These are phyloP conservation scores for Puccinia novopanici DNA, from an alignment of 1,284 basidiomycete species.

Conservation along the genomic window DNA sequence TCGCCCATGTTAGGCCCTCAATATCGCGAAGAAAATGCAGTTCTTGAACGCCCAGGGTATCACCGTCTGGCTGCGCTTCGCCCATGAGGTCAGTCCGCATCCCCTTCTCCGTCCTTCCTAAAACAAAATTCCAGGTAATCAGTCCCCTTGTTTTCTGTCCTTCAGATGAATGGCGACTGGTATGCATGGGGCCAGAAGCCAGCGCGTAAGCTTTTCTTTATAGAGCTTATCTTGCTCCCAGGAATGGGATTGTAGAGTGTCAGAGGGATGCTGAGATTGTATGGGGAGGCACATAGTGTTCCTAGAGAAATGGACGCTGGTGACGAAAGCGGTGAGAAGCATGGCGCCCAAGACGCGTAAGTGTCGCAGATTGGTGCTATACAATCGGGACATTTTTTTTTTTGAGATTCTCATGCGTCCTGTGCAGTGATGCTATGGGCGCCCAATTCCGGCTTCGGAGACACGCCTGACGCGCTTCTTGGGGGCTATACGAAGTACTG, in stretches of 20 bases:
- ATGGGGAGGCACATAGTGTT: slow-evolving; percentile 3
- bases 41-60: slow-evolving; percentile 25
- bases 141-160: too few relatives aligned
- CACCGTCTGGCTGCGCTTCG: slow-evolving; percentile 47
- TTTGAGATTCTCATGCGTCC: too few relatives aligned
- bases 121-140: too few relatives aligned
- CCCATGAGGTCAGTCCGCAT: slow-evolving; percentile 42
- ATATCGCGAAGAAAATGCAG: slow-evolving; percentile 47
- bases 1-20: slow-evolving; percentile 10
- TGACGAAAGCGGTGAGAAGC: slow-evolving; percentile 10
- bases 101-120: too few relatives aligned
- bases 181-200: slow-evolving; percentile 46
- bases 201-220: slow-evolving; percentile 24
- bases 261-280: neutral
- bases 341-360: slow-evolving; percentile 28
- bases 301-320: slow-evolving; percentile 44
- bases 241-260: neutral
- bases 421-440: slow-evolving; percentile 50
- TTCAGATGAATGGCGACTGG: slow-evolving; percentile 51
- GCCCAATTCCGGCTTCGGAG: slow-evolving; percentile 37
- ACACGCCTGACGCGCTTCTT: slow-evolving; percentile 6
- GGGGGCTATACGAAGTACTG: slow-evolving; percentile 46
- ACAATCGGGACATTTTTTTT: neutral
- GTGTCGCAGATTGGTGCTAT: too few relatives aligned
- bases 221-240: too few relatives aligned